phyloP scores from a whole-genome alignment of 768 basidiomycete species.

The Termitomyces sp. region DNA sequence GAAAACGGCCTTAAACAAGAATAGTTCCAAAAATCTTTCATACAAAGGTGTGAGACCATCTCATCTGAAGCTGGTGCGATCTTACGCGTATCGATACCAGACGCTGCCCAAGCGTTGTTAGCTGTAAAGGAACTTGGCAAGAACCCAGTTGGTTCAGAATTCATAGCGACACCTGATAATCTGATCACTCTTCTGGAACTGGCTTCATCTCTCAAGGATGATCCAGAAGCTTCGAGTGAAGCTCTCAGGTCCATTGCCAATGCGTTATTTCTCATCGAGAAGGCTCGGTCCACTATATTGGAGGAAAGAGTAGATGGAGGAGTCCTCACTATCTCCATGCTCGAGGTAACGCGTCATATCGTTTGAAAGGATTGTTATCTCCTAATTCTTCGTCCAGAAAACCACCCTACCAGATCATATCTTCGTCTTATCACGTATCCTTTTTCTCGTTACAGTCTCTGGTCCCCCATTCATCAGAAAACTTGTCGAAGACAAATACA shows the following conservation, averaged over 20 bases:
- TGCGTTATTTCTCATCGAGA: constrained; percentile 63
- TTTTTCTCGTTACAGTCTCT: constrained; percentile 68
- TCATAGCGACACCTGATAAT: constrained; percentile 50
- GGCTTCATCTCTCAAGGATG: constrained; percentile 48
- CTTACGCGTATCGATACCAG: constrained; percentile 30
- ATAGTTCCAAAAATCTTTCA: constrained; percentile 42
- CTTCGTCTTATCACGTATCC: constrained; percentile 70
- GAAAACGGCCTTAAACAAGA: constrained; percentile 20
- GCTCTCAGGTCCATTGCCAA: constrained; percentile 78
- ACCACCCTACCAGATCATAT: constrained; percentile 54
- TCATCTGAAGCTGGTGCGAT: neutral
- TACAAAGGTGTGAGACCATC: constrained; percentile 45
- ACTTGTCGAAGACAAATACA: constrained; percentile 61
- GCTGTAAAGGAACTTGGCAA: constrained; percentile 75
- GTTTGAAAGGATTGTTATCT: neutral
- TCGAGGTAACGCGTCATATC: constrained; percentile 41
- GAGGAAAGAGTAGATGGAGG: constrained; percentile 60
- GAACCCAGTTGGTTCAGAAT: constrained; percentile 59
- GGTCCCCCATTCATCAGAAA: constrained; percentile 43
- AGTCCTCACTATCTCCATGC: constrained; percentile 43
- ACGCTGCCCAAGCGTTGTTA: constrained; percentile 60
- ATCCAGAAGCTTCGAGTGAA: constrained; percentile 57
- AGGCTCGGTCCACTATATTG: constrained; percentile 53
- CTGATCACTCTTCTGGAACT: constrained; percentile 51
- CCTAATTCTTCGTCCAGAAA: constrained; percentile 40